A percentile compares a stretch with the other conserved stretches of the same genome.
Conservation (phyloP, 768 basidiomycete species). For the Lactifluus rugatus region DNA sequence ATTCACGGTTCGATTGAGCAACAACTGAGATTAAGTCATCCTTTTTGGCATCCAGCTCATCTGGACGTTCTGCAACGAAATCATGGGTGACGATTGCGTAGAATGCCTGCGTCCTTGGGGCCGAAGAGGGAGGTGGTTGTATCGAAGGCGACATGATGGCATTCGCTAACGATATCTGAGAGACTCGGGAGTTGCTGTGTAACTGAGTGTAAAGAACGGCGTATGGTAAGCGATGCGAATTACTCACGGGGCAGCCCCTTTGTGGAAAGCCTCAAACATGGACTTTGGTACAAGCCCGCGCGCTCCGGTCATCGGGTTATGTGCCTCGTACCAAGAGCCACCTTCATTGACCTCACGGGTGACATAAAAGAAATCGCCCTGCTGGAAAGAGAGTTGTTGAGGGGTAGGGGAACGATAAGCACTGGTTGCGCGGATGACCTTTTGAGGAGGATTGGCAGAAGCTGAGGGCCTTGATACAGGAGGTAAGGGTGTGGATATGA, state of each 20-base stretch:
- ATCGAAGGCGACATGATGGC: constrained; percentile 27
- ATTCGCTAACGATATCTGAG: constrained; percentile 12
- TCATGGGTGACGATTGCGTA: constrained; percentile 96
- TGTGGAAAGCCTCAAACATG: constrained; percentile 87
- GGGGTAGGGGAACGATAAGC: constrained; percentile 60
- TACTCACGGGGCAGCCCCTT: constrained; percentile 55
- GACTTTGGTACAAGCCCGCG: constrained; percentile 82
- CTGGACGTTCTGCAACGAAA: constrained; percentile 88
- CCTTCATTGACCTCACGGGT: constrained; percentile 55
- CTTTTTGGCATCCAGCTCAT: constrained; percentile 90
- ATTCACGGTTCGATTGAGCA: constrained; percentile 98
- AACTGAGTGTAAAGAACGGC: constrained; percentile 1
- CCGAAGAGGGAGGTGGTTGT: constrained; percentile 18
- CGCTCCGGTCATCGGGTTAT: constrained; percentile 86
- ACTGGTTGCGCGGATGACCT: constrained; percentile 82
- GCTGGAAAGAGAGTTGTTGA: constrained; percentile 79
- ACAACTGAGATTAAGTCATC: constrained; percentile 95
- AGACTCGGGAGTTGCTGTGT: constrained; percentile 3
- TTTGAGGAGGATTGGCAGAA: constrained; percentile 78
- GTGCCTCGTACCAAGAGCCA: constrained; percentile 80
- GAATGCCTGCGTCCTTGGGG: constrained; percentile 49
- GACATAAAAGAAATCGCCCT: constrained; percentile 98
- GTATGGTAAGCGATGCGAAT: constrained; percentile 3
- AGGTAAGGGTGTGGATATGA: constrained; percentile 58
- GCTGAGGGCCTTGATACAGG: constrained; percentile 59